Evolutionary conservation across 2,329 filamentous ascomycete genomes (phyloP), one percentile per base, ranked within the genome.

Genomic region (Penicillium sp.): DNA sequence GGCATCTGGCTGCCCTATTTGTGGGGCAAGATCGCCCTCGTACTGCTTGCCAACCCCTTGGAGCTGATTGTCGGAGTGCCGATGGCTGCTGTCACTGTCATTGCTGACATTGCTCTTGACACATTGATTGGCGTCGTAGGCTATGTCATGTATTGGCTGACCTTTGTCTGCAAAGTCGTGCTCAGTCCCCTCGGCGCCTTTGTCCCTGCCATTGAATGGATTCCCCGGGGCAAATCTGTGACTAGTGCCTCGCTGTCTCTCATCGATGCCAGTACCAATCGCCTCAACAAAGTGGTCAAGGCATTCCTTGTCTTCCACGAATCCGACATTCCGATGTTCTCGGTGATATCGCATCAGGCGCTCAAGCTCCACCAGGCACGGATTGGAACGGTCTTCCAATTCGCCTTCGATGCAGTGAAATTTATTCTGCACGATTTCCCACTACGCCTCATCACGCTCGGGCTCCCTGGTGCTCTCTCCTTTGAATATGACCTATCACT

Each of bases 1-100:
- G 92, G 91, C 46, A 84, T 97, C 40, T 96, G 94, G 75, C 75
- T 96, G 46, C 94, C 94, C 0, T 99, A 97, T 73, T 87, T 96
- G 49, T 86, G 91, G 66, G 94, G 94, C 13, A 92, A 95, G 58
- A 77, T 95, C 24, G 85, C 89, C 4, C 79, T 97, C 39, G 86
- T 92, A 67, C 77, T 92, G 44, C 69, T 92, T 22, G 90, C 89
- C 11, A 90, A 91, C 59, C 92, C 92, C 2, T 75, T 90, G 33
- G 76, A 80, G n/a, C 75, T 85, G 27, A 68, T 84, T 45, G 66
- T 88, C 55, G 84, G 83, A 68, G 81, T 90, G 13, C 85, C 92
- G 4, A 75, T 95, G 20, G 84, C 84, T 43, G 79, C 91, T 36
- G 67, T 91, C 9, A 89, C 92, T 39, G 82, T 84, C 48, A 69